These are phyloP conservation scores for Suillus paluster DNA, from an alignment of 768 basidiomycete genomes.

Conservation along the genomic window DNA sequence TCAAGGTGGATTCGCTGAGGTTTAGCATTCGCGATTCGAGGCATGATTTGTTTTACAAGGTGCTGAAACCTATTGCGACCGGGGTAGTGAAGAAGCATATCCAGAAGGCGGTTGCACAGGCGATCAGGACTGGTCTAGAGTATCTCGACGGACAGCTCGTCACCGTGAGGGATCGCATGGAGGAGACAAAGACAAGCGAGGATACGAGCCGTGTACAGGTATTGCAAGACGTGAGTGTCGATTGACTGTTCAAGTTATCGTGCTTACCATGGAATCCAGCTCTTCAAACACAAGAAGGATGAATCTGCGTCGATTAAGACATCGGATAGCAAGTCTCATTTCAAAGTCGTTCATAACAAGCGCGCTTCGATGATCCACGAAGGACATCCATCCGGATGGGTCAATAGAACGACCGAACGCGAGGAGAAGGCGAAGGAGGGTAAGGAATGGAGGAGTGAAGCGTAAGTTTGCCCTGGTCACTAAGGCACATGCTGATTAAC, in stretches of 20 bases:
- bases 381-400: slow-evolving; percentile 75
- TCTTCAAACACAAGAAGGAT: slow-evolving; percentile 65
- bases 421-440: slow-evolving; percentile 48
- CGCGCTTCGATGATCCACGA: slow-evolving; percentile 67
- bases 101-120: slow-evolving; percentile 62
- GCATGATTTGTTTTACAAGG: slow-evolving; percentile 89
- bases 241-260: neutral
- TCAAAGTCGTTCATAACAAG: slow-evolving; percentile 80
- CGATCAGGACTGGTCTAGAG: slow-evolving; percentile 80
- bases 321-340: slow-evolving; percentile 61
- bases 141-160: slow-evolving; percentile 91
- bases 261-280: slow-evolving; percentile 33
- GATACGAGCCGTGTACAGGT: slow-evolving; percentile 50
- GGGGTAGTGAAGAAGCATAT: slow-evolving; percentile 79
- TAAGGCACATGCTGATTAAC: neutral
- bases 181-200: slow-evolving; percentile 56
- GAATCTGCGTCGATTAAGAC: slow-evolving; percentile 41
- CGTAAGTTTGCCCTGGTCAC: slow-evolving; percentile 35
- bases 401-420: slow-evolving; percentile 54
- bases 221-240: slow-evolving; percentile 57
- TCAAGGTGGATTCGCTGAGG: slow-evolving; percentile 87
- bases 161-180: slow-evolving; percentile 80
- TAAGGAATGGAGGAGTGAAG: slow-evolving; percentile 58
- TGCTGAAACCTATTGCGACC: slow-evolving; percentile 77
- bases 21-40: slow-evolving; percentile 92